Evolutionary conservation across 2,329 filamentous ascomycete genomes (phyloP), one percentile per base, ranked within the genome.

Genomic region (Delphinella strobiligena): DNA sequence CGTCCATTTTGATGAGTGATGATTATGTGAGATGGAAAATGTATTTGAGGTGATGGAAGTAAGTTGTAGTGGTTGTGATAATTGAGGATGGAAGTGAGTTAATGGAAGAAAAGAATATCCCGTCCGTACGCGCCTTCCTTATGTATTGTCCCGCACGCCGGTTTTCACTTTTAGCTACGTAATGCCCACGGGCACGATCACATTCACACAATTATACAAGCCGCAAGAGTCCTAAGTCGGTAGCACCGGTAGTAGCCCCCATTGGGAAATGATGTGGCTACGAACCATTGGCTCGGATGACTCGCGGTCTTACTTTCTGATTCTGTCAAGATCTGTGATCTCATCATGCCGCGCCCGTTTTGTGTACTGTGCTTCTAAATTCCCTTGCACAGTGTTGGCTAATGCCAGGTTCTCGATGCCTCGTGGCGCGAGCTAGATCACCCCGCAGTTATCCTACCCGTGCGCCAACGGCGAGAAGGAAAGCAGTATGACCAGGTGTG

Each of bases 1-100:
- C 75, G 12, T 82, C 69, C 77, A 82, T 79, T 49, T 17, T 68
- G 56, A 42, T 36, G 33, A 27, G 18, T 68, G 56, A 42, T 36
- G 33, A 27, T 40, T 29, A 27, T 27, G 22, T 27, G 22, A 27
- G 7, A 7, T 7, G 22, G 22, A 7, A 27, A 27, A 12, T 27
- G 35, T 42, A 18, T 18, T 32, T 16, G 34, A 18, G 22, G 30
- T 34, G 29, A 37, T 7, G 22, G 12, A 27, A 16, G 34, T 35
- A 16, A 22, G 16, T 12, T 41, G 16, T n/a, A 34, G 19, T 39
- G 14, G 14, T 36, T 30, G 12, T 4, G 27, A 32, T 37, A 9
- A 27, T 37, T n/a, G 36, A 39, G 36, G 39, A 41, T 32, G 34
- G 22, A 16, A 32, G 32, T n/a, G n/a, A n/a, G n/a, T n/a, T n/a